These are phyloP conservation scores for Sporothrix protearum DNA, from an alignment of 2,329 filamentous ascomycete species.

Conservation along the genomic window DNA sequence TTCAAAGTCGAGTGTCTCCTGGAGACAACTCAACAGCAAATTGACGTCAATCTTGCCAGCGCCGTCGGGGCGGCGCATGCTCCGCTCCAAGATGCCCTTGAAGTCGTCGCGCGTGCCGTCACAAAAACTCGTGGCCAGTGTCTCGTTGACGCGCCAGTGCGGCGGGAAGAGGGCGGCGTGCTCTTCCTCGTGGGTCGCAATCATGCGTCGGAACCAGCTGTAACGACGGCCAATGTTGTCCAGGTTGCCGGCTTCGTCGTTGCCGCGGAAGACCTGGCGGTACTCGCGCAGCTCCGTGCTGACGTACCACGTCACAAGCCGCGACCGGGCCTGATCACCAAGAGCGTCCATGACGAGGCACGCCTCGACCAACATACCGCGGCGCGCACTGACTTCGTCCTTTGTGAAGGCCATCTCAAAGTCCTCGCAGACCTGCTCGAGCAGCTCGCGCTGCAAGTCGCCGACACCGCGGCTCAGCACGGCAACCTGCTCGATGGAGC, in stretches of 20 bases:
- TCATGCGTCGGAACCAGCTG: constrained; percentile 92
- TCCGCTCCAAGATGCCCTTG: constrained; percentile 83
- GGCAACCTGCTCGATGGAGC: constrained; percentile 97
- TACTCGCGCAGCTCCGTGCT: constrained; percentile 97
- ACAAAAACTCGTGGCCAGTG: constrained; percentile 86
- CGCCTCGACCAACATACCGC: constrained; percentile 73
- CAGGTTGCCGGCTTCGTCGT: constrained; percentile 90
- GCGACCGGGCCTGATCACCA: constrained; percentile 76
- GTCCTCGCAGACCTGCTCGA: constrained; percentile 98
- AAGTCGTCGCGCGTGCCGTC: constrained; percentile 95
- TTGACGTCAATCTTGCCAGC: constrained; percentile 50
- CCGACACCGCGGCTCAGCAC: constrained; percentile 87
- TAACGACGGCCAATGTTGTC: constrained; percentile 96
- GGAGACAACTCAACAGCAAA: constrained; percentile 50
- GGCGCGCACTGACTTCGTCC: constrained; percentile 69
- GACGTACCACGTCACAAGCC: constrained; percentile 93
- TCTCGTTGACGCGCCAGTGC: constrained; percentile 86
- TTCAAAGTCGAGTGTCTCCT: constrained; percentile 86
- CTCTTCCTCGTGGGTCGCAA: constrained; percentile 94
- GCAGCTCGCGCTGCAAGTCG: constrained; percentile 83
- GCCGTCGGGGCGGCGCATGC: constrained; percentile 73
- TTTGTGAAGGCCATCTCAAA: constrained; percentile 95
- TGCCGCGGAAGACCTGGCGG: constrained; percentile 89
- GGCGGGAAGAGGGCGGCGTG: constrained; percentile 83
- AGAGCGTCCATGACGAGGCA: constrained; percentile 93